These are phyloP conservation scores for Pistacia vera DNA, from an alignment of 345 rosid species.

Conservation along the genomic window DNA sequence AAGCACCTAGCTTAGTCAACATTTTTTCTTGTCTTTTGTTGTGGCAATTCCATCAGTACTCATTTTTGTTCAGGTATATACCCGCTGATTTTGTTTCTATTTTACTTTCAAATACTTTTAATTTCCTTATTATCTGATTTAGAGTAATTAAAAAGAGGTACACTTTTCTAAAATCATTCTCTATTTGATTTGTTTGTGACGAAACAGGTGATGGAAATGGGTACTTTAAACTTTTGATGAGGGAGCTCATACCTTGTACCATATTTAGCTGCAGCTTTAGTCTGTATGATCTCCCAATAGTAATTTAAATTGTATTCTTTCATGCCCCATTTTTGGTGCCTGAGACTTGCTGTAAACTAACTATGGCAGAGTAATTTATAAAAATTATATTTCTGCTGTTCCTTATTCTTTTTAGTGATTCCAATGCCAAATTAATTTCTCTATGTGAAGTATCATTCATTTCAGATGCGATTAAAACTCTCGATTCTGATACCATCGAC, in stretches of 20 bases:
- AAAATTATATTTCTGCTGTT: not conserved
- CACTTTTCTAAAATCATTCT: too few species aligned
- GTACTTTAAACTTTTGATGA: conserved; percentile 15
- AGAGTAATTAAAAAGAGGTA: too few species aligned
- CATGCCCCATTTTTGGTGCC: conserved; percentile 7
- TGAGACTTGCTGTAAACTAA: not conserved
- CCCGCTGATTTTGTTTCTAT: not conserved
- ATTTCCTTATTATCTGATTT: too few species aligned
- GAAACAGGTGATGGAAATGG: conserved; percentile 16
- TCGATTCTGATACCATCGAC: too few species aligned
- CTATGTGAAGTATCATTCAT: not conserved
- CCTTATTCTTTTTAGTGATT: not conserved
- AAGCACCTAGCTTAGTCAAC: conserved; percentile 11
- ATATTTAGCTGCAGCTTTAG: conserved; percentile 17
- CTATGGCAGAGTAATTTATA: not conserved
- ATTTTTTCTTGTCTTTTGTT: not conserved
- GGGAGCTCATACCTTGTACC: conserved; percentile 19
- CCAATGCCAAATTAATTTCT: not conserved
- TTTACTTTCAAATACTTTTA: too few species aligned
- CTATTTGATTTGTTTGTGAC: not conserved
- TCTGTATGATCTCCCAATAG: conserved; percentile 6
- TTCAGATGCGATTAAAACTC: not conserved
- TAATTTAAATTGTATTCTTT: conserved; percentile 4
- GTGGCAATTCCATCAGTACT: conserved; percentile 7
- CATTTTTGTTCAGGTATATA: conserved; percentile 30